A percentile compares a stretch with the other conserved stretches of the same genome.
Evolutionary conservation across 225 moss, liverwort and hornwort genomes (phyloP).

Genomic region (Marchantia polymorpha): DNA sequence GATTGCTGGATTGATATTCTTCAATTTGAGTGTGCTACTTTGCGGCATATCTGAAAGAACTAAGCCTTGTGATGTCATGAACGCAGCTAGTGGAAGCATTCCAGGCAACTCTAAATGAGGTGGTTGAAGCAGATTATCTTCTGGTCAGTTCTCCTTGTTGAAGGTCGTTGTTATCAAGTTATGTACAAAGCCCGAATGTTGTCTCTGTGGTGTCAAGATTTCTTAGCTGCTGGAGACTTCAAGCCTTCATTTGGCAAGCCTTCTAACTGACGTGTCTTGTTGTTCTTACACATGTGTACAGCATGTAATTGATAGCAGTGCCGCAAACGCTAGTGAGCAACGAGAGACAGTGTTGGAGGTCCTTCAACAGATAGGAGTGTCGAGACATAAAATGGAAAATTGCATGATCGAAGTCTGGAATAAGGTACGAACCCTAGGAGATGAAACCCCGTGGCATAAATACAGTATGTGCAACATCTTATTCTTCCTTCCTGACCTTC

Average conservation of each 20-base stretch:
- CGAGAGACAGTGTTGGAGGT: conserved; percentile 65
- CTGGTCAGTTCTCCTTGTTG: conserved; percentile 37
- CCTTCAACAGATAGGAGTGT: conserved; percentile 65
- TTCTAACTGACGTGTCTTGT: not conserved
- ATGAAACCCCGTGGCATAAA: too few species aligned
- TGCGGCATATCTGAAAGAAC: too few species aligned
- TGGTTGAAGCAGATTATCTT: conserved; percentile 78
- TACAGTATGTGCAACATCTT: not conserved
- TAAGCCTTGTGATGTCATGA: not conserved
- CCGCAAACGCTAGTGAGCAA: conserved; percentile 67
- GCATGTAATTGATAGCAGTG: conserved; percentile 83
- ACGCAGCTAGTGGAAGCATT: conserved; percentile 81
- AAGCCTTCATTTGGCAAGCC: not conserved
- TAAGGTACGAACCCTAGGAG: conserved; percentile 45
- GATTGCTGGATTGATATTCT: not conserved
- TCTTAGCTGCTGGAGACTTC: not conserved
- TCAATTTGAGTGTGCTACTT: too few species aligned
- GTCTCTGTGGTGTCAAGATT: not conserved
- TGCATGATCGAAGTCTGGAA: conserved; percentile 80
- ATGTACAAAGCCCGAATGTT: not conserved
- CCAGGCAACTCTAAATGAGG: conserved; percentile 77
- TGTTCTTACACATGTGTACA: conserved; percentile 26
- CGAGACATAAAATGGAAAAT: conserved; percentile 58
- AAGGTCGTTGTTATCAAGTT: too few species aligned
- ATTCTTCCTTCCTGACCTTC: not conserved